Conservation (phyloP, 192 early-diverging fungal species). For the Coemansia sp. region DNA sequence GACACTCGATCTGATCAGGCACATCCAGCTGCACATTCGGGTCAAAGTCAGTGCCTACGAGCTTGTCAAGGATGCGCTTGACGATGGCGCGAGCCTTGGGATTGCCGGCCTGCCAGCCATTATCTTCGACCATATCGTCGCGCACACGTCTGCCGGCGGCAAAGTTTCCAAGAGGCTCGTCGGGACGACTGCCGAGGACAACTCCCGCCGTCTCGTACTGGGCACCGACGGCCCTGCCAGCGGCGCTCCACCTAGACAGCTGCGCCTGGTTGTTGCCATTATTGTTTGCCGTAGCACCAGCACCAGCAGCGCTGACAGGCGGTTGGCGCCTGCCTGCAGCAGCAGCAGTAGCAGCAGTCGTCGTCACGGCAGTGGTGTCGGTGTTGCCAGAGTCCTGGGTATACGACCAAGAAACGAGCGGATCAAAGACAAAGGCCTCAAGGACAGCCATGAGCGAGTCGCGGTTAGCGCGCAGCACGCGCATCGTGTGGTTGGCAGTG, state of each 20-base stretch:
- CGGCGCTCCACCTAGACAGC: neutral
- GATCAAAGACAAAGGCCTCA: conserved; percentile 98
- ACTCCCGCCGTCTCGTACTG: neutral
- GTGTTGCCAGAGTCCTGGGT: conserved; percentile 3
- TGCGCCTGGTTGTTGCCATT: neutral
- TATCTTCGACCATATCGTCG: conserved; percentile 1
- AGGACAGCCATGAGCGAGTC: conserved; percentile 97
- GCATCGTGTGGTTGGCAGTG: conserved; percentile 93
- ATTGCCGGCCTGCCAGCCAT: conserved; percentile 55
- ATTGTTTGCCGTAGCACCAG: neutral
- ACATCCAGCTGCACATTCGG: too few relatives aligned
- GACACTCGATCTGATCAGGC: too few relatives aligned
- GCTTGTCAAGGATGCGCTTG: conserved; percentile 90
- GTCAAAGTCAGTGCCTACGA: too few relatives aligned
- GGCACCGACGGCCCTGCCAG: neutral
- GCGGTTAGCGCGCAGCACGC: conserved; percentile 89
- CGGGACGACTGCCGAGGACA: conserved; percentile 11
- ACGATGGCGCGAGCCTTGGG: conserved; percentile 81
- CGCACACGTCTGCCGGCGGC: neutral
- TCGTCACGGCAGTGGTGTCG: neutral
- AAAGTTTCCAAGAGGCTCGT: conserved; percentile 20
- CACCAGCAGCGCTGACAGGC: neutral
- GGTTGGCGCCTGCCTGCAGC: neutral
- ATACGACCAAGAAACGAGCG: conserved; percentile 37
- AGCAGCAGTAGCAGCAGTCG: too few relatives aligned